phyloP scores from a whole-genome alignment of 2,329 filamentous ascomycete genomes.

The Ascochyta clinopodiicola region DNA sequence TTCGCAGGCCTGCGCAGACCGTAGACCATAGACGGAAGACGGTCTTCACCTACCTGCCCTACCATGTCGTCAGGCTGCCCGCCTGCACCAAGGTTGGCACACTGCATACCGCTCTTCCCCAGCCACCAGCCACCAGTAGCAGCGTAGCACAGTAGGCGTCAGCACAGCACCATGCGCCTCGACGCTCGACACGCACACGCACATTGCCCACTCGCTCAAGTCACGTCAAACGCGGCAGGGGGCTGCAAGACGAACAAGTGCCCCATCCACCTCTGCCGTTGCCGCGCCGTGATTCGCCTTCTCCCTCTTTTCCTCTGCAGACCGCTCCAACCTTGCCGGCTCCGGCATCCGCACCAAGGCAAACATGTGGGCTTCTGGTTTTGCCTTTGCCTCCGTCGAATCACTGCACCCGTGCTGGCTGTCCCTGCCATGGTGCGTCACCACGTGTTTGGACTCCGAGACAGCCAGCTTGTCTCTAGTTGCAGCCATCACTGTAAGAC shows the following conservation, averaged over 20 bases:
- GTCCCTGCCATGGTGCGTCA: constrained; percentile 15
- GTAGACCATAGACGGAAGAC: constrained; percentile 9
- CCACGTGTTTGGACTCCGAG: constrained; percentile 10
- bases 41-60: constrained; percentile 9
- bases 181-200: not conserved
- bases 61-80: not conserved
- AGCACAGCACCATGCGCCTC: too few species aligned
- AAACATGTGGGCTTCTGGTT: constrained; percentile 16
- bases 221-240: not conserved
- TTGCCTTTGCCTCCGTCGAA: constrained; percentile 6
- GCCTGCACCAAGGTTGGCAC: not conserved
- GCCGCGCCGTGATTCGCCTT: constrained; percentile 27
- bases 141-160: too few species aligned
- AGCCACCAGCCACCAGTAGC: not conserved
- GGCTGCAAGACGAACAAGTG: too few species aligned
- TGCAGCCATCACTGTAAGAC: not conserved
- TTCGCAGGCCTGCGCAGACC: constrained; percentile 13
- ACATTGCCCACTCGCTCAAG: not conserved
- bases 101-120: constrained; percentile 13
- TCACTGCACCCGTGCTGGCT: constrained; percentile 5
- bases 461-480: constrained; percentile 10
- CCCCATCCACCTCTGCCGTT: not conserved
- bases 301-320: constrained; percentile 19
- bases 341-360: not conserved
- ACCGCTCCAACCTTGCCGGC: constrained; percentile 10